Percentiles rank a stretch among this genome's conserved stretches.
phyloP scores from a whole-genome alignment of 306 rosid species.

The Leucaena leucocephala region DNA sequence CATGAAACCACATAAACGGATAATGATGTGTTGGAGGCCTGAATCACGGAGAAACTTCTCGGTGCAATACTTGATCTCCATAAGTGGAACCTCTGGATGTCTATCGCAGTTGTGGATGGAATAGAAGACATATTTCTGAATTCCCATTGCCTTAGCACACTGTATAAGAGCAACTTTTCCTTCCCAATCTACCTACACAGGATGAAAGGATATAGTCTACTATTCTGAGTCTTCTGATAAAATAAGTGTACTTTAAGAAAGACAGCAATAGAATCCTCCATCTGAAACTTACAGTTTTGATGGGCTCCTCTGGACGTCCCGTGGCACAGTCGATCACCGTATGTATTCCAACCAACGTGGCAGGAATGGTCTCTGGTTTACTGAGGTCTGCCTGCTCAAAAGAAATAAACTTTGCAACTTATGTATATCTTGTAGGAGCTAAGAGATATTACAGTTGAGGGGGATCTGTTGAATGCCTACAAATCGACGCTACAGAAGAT shows the following conservation, averaged over 20 bases:
- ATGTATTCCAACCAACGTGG: constrained; percentile 89
- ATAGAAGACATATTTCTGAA: constrained; percentile 86
- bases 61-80: constrained; percentile 95
- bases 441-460: background rate
- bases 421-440: background rate
- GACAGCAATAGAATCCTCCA: background rate
- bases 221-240: constrained; percentile 3
- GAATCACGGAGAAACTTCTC: constrained; percentile 83
- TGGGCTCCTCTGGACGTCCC: constrained; percentile 97
- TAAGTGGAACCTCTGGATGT: constrained; percentile 97
- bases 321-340: constrained; percentile 95
- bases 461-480: background rate
- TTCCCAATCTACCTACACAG: constrained; percentile 94
- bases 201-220: constrained; percentile 42
- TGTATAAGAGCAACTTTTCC: constrained; percentile 98
- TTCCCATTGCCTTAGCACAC: constrained; percentile 97
- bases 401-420: constrained; percentile 11
- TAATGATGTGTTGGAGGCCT: constrained; percentile 67
- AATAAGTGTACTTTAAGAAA: background rate
- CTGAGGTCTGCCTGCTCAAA: constrained; percentile 80
- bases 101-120: constrained; percentile 96
- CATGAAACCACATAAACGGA: constrained; percentile 94
- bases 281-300: constrained; percentile 58
- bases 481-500: background rate
- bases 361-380: constrained; percentile 91